A percentile compares a stretch with the other conserved stretches of the same genome.
These are phyloP conservation scores for Chlorella sp. DNA, from an alignment of 139 green algal species.

Conservation along the genomic window DNA sequence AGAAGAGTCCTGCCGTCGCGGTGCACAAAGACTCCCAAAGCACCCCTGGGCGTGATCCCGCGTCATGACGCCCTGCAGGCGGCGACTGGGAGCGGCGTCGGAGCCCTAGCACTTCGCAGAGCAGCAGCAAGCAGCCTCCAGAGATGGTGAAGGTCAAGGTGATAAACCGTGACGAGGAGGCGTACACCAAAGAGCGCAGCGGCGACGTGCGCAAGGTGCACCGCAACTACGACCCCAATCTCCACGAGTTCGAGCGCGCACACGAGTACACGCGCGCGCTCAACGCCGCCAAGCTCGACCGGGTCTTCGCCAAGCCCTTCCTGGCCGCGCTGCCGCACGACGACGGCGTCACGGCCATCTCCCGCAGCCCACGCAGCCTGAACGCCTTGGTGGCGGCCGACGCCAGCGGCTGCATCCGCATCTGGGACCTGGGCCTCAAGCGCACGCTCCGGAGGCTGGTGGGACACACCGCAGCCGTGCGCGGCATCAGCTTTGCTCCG, in stretches of 20 bases:
- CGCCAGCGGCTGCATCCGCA: conserved; percentile 59
- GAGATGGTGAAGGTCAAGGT: conserved; percentile 90
- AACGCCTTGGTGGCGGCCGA: conserved; percentile 68
- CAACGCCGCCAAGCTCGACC: conserved; percentile 88
- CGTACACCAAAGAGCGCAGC: conserved; percentile 68
- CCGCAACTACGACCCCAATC: conserved; percentile 85
- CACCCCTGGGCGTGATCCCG: no score
- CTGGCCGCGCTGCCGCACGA: conserved; percentile 79
- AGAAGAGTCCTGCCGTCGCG: no score
- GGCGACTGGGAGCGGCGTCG: no score
- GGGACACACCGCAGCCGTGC: conserved; percentile 70
- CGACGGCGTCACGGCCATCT: conserved; percentile 85
- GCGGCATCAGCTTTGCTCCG: conserved; percentile 70
- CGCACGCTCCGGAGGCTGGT: conserved; percentile 64
- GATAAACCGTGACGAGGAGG: conserved; percentile 80
- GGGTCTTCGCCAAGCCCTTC: conserved; percentile 97
- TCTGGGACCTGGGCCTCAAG: conserved; percentile 86
- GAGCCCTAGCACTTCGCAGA: no score
- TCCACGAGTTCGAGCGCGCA: conserved; percentile 88
- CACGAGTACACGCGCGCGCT: conserved; percentile 90
- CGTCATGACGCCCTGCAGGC: no score
- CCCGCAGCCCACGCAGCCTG: conserved; percentile 66
- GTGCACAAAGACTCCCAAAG: no score
- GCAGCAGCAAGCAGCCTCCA: no score
- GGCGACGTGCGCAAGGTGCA: conserved; percentile 81